Percentiles rank a stretch among this genome's conserved stretches.
Evolutionary conservation across 306 rosid species (phyloP).

Genomic region (Citrullus mucosospermus): DNA sequence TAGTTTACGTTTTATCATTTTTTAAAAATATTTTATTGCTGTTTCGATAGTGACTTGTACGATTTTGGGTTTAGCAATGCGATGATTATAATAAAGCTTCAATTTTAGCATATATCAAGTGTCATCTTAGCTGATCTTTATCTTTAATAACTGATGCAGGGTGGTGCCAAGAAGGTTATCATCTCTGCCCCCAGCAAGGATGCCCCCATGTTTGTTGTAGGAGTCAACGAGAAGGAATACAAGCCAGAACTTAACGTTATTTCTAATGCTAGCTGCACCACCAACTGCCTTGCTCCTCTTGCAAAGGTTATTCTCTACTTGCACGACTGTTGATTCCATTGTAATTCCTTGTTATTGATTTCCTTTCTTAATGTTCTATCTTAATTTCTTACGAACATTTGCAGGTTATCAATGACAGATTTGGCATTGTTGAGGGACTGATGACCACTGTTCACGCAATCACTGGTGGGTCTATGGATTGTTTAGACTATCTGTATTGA

Average conservation of each 20-base stretch:
- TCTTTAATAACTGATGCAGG: not conserved
- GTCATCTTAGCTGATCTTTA: not conserved
- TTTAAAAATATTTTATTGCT: not conserved
- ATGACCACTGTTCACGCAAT: conserved; percentile 92
- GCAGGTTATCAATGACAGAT: conserved; percentile 77
- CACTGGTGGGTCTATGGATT: conserved; percentile 37
- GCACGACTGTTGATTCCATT: not conserved
- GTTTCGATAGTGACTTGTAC: not conserved
- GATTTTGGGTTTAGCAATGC: not conserved
- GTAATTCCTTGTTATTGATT: not conserved
- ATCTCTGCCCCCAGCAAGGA: conserved; percentile 97
- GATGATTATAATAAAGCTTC: not conserved
- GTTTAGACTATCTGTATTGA: not conserved
- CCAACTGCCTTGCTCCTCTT: conserved; percentile 88
- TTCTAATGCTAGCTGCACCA: conserved; percentile 98
- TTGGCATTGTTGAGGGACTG: conserved; percentile 94
- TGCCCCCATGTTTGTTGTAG: conserved; percentile 99
- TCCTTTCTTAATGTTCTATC: not conserved
- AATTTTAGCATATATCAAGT: not conserved
- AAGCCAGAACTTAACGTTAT: conserved; percentile 56
- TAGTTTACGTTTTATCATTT: not conserved
- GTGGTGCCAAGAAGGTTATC: conserved; percentile 92
- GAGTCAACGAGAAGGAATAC: conserved; percentile 97
- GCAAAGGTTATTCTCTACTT: conserved; percentile 5
- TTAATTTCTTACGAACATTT: not conserved